A percentile compares a stretch with the other conserved stretches of the same genome.
Evolutionary conservation across 345 rosid species (phyloP).

Genomic region (Eucalyptus curtisii): DNA sequence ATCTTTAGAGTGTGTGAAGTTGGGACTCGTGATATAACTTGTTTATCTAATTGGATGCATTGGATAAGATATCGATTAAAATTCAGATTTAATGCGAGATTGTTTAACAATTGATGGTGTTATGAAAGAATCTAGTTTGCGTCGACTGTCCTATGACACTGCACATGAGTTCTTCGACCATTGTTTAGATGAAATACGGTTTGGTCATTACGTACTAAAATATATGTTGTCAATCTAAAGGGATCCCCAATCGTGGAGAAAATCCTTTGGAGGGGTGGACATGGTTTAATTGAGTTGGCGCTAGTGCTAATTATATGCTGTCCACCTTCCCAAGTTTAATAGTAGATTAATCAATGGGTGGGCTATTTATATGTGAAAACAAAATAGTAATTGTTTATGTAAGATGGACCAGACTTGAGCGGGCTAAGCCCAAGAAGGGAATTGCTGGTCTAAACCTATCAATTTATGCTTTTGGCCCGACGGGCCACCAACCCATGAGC

Average conservation of each 20-base stretch:
- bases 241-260: background rate
- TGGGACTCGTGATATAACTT: background rate
- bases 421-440: background rate
- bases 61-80: rapidly evolving
- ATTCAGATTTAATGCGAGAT: background rate
- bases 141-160: background rate
- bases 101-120: too few relatives aligned
- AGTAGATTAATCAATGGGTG: background rate
- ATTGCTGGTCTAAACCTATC: background rate
- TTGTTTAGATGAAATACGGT: background rate
- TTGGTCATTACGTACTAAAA: background rate
- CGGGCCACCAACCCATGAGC: background rate
- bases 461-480: background rate
- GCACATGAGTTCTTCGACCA: background rate
- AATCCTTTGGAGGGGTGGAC: background rate
- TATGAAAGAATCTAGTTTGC: background rate
- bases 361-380: background rate
- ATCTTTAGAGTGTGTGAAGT: background rate
- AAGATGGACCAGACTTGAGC: background rate
- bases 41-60: background rate
- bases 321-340: background rate
- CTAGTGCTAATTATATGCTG: background rate
- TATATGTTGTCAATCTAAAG: background rate
- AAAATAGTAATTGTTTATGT: background rate
- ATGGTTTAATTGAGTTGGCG: background rate